Conservation (phyloP, 306 rosid genomes). For the Ormosia semicastrata region DNA sequence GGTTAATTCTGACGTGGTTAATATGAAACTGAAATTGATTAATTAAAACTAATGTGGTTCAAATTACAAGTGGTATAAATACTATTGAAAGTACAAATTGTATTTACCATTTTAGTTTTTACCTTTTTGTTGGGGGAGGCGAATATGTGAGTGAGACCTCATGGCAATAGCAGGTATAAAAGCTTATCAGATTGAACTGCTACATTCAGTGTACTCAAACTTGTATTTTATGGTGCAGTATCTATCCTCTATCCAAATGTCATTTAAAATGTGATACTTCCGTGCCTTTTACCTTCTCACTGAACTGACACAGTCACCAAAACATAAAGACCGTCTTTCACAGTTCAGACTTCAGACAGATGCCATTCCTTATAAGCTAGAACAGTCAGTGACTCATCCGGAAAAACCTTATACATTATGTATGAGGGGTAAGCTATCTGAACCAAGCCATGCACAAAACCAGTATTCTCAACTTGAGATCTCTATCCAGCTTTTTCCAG, state of each 20-base stretch:
- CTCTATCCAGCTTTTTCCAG: slow-evolving; percentile 93
- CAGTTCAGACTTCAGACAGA: slow-evolving; percentile 11
- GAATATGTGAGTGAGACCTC: not conserved
- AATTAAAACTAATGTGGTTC: not conserved
- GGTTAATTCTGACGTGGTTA: not conserved
- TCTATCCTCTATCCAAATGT: not conserved
- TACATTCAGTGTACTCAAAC: not conserved
- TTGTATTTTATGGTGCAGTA: slow-evolving; percentile 7
- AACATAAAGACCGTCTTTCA: slow-evolving; percentile 22
- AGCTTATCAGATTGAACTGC: slow-evolving; percentile 11
- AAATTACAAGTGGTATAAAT: not conserved
- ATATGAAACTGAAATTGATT: slow-evolving; percentile 15
- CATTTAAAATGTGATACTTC: not conserved
- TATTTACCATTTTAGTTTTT: slow-evolving; percentile 4
- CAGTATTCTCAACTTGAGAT: slow-evolving; percentile 48
- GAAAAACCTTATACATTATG: not conserved
- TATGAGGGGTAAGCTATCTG: slow-evolving; percentile 2
- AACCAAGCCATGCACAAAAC: slow-evolving; percentile 19
- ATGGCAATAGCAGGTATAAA: slow-evolving; percentile 13
- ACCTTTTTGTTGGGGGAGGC: slow-evolving; percentile 8
- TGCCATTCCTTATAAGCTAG: not conserved
- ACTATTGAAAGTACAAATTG: slow-evolving; percentile 3
- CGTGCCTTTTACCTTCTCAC: slow-evolving; percentile 8
- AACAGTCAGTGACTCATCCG: not conserved
- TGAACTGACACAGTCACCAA: slow-evolving; percentile 12